These are phyloP conservation scores for Phanerochaete carnosa DNA, from an alignment of 768 basidiomycete genomes.

Conservation along the genomic window DNA sequence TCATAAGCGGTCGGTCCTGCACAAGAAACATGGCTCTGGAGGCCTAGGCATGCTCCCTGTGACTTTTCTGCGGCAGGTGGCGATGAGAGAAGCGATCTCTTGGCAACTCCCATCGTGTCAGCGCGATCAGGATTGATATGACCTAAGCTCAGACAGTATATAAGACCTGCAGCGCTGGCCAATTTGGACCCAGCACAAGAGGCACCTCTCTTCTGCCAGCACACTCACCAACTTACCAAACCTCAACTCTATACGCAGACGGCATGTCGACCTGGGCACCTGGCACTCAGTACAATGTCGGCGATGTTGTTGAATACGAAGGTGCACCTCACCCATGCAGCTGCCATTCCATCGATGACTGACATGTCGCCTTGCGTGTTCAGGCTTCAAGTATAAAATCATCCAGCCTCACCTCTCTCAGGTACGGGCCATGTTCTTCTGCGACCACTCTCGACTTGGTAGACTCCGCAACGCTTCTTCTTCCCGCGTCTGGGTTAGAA, in stretches of 20 bases:
- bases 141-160: constrained; percentile 3
- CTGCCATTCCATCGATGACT: background rate
- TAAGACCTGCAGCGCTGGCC: background rate
- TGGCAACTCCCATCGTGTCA: background rate
- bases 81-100: constrained; percentile 7
- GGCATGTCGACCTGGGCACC: constrained; percentile 59
- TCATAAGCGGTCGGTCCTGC: background rate
- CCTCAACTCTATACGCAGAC: background rate
- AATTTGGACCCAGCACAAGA: background rate
- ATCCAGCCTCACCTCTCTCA: constrained; percentile 64
- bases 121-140: constrained; percentile 6
- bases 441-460: background rate
- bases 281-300: constrained; percentile 54
- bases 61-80: background rate
- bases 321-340: constrained; percentile 29
- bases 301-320: constrained; percentile 53
- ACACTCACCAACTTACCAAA: background rate
- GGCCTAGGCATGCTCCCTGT: background rate
- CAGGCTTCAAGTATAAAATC: constrained; percentile 62
- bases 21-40: background rate
- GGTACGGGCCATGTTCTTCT: background rate
- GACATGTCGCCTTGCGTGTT: background rate
- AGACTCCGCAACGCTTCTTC: background rate
- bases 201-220: background rate
- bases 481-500: background rate